Evolutionary conservation across 1,284 basidiomycete species (phyloP).

Genomic region (Malassezia nana): DNA sequence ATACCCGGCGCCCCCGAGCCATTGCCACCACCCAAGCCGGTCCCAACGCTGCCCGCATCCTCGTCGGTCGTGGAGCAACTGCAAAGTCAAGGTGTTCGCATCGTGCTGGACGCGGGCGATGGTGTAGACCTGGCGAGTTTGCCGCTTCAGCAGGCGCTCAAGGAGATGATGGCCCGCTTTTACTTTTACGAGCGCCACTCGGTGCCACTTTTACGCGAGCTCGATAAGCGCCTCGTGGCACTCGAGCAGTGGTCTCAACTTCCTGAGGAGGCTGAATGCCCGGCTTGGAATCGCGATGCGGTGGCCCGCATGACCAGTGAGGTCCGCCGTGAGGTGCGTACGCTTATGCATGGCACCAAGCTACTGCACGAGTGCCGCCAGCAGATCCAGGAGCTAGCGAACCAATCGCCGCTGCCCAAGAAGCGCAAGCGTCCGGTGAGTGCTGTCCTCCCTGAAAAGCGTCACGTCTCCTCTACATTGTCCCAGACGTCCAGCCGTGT

Average conservation of each 20-base stretch:
- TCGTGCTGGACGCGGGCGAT: constrained; percentile 8
- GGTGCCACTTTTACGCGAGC: constrained; percentile 38
- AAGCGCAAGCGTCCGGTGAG: constrained; percentile 13
- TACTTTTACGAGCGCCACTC: constrained; percentile 47
- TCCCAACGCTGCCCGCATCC: constrained; percentile 6
- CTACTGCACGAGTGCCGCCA: constrained; percentile 27
- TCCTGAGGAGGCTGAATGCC: constrained; percentile 9
- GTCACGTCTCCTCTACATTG: neutral
- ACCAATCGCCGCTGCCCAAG: neutral
- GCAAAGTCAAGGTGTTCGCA: constrained; percentile 1
- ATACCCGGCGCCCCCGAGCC: neutral
- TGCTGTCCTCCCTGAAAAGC: constrained; percentile 3
- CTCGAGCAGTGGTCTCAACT: constrained; percentile 43
- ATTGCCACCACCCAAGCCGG: neutral
- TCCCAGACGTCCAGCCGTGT: constrained; percentile 1
- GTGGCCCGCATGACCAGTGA: constrained; percentile 40
- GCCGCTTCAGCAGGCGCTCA: constrained; percentile 32
- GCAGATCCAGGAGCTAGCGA: constrained; percentile 8
- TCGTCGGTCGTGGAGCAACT: constrained; percentile 16
- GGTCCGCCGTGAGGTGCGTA: constrained; percentile 46
- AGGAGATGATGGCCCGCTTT: constrained; percentile 46
- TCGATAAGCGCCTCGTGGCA: constrained; percentile 40
- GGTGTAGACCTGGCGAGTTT: constrained; percentile 22
- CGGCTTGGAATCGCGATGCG: constrained; percentile 37
- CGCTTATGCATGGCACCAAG: constrained; percentile 32